phyloP scores from a whole-genome alignment of 495 filamentous ascomycete genomes.

The Penicillium waksmanii region DNA sequence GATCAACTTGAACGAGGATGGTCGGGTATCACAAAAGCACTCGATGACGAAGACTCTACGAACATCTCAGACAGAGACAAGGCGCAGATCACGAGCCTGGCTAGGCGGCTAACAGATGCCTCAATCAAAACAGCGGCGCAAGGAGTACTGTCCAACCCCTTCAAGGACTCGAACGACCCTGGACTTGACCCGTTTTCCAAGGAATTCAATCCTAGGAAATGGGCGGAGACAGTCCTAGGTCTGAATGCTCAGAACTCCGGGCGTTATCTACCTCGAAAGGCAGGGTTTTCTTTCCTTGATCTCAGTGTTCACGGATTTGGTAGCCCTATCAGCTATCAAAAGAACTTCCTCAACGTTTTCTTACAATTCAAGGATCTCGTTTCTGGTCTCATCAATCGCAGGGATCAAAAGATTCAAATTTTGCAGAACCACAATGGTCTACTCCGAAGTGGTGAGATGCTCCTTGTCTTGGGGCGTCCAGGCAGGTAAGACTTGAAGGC shows the following conservation, averaged over 20 bases:
- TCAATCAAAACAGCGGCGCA: not conserved
- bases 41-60: too few relatives aligned
- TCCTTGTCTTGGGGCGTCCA: conserved; percentile 71
- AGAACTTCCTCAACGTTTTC: conserved; percentile 20
- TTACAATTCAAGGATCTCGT: conserved; percentile 7
- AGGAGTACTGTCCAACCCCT: not conserved
- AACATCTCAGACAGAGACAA: too few relatives aligned
- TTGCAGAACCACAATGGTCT: conserved; percentile 18
- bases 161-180: not conserved
- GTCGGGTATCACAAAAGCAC: too few relatives aligned
- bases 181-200: conserved; percentile 1
- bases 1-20: too few relatives aligned
- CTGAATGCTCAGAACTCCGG: conserved; percentile 44
- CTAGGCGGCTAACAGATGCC: not conserved
- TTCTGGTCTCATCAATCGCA: conserved; percentile 6
- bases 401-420: conserved; percentile 10
- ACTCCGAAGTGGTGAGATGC: conserved; percentile 65
- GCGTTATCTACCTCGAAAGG: conserved; percentile 21
- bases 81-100: too few relatives aligned
- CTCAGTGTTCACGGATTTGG: conserved; percentile 28
- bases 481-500: conserved; percentile 35
- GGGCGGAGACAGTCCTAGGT: not conserved
- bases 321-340: conserved; percentile 23
- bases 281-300: conserved; percentile 27
- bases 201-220: not conserved